These are phyloP conservation scores for Penicillium sp. DNA, from an alignment of 2,329 filamentous ascomycete genomes.

Conservation along the genomic window DNA sequence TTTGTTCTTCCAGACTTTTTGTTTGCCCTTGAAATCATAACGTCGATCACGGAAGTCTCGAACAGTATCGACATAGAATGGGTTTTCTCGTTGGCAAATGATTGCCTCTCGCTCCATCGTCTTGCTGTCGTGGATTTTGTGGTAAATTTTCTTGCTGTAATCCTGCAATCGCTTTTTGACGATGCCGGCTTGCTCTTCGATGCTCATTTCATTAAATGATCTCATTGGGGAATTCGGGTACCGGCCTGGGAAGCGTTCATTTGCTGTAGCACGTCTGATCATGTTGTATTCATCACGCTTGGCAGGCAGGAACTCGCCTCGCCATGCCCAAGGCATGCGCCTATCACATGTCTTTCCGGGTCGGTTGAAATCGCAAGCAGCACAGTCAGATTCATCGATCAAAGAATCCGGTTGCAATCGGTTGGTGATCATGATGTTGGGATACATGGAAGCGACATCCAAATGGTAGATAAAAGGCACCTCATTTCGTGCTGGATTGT, in stretches of 20 bases:
- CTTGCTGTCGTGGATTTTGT: slow-evolving; percentile 95
- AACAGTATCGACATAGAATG: slow-evolving; percentile 97
- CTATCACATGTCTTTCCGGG: slow-evolving; percentile 97
- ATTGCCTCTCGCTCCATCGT: slow-evolving; percentile 94
- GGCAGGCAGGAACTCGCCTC: slow-evolving; percentile 93
- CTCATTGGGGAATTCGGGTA: slow-evolving; percentile 67
- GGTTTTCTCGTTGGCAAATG: slow-evolving; percentile 96
- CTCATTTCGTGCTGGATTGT: slow-evolving; percentile 80
- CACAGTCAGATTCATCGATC: slow-evolving; percentile 94
- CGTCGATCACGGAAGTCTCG: slow-evolving; percentile 93
- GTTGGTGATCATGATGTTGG: slow-evolving; percentile 99
- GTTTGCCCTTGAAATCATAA: slow-evolving; percentile 97
- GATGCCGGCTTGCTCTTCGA: slow-evolving; percentile 77
- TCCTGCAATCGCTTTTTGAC: slow-evolving; percentile 84
- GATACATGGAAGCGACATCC: slow-evolving; percentile 99
- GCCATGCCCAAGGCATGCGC: slow-evolving; percentile 93
- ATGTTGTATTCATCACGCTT: slow-evolving; percentile 99
- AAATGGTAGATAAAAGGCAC: slow-evolving; percentile 93
- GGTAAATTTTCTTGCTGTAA: slow-evolving; percentile 98
- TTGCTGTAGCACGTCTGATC: slow-evolving; percentile 88
- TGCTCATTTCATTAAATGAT: slow-evolving; percentile 74
- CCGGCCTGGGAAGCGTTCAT: slow-evolving; percentile 85
- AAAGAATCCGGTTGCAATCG: slow-evolving; percentile 97
- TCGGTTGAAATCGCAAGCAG: slow-evolving; percentile 96
- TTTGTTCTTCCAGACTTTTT: slow-evolving; percentile 98